Conservation (phyloP, 2,329 filamentous ascomycete species). For the Fusarium irregulare region DNA sequence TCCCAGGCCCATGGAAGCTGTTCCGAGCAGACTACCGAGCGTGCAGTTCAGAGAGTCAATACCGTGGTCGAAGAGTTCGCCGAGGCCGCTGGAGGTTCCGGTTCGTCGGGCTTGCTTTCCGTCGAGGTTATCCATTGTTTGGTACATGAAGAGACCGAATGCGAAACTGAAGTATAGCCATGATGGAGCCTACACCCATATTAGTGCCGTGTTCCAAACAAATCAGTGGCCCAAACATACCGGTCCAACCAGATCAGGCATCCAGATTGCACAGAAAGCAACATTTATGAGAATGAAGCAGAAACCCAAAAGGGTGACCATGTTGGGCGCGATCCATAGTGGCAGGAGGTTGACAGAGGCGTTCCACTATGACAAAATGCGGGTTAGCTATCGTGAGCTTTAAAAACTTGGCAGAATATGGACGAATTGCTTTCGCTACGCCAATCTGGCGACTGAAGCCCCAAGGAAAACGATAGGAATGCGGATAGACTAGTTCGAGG, state of each 20-base stretch:
- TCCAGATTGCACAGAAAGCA: slow-evolving; percentile 75
- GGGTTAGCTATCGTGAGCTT: slow-evolving; percentile 36
- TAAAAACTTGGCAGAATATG: slow-evolving; percentile 3
- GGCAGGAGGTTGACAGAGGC: slow-evolving; percentile 91
- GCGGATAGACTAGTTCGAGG: slow-evolving; percentile 4
- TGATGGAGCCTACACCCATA: slow-evolving; percentile 72
- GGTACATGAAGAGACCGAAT: slow-evolving; percentile 97
- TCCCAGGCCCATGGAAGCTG: slow-evolving; percentile 91
- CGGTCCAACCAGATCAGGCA: slow-evolving; percentile 91
- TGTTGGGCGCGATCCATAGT: slow-evolving; percentile 96
- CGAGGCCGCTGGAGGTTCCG: slow-evolving; percentile 91
- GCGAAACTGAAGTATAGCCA: slow-evolving; percentile 98
- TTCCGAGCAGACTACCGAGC: slow-evolving; percentile 88
- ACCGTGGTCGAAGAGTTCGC: slow-evolving; percentile 97
- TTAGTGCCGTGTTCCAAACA: slow-evolving; percentile 14
- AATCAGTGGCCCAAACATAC: slow-evolving; percentile 63
- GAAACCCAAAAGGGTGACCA: slow-evolving; percentile 96
- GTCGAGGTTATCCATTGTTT: slow-evolving; percentile 98
- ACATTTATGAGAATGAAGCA: slow-evolving; percentile 92
- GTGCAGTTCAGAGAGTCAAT: slow-evolving; percentile 99
- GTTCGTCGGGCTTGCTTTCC: slow-evolving; percentile 97
- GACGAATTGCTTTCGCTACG: background rate
- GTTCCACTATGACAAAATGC: slow-evolving; percentile 79
- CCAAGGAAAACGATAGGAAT: slow-evolving; percentile 1
- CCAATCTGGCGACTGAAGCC: background rate